These are phyloP conservation scores for Sphagnum fallax DNA, from an alignment of 228 moss, liverwort and hornwort genomes.

Conservation along the genomic window DNA sequence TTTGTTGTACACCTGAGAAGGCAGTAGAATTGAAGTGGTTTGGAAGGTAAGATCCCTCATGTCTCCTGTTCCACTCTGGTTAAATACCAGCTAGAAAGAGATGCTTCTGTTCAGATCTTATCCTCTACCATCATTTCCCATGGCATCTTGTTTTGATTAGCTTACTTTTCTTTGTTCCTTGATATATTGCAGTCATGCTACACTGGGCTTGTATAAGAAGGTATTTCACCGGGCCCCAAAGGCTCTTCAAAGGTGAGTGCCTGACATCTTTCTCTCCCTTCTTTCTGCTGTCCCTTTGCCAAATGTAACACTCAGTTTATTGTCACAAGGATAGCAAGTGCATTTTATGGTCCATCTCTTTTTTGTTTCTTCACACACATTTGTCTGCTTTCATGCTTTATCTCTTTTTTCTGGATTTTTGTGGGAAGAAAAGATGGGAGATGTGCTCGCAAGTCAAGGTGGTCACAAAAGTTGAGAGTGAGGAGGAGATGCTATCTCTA, in stretches of 20 bases:
- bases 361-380: not conserved
- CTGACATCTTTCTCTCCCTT: not conserved
- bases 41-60: no score
- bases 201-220: slow-evolving; percentile 87
- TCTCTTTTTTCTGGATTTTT: not conserved
- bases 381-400: not conserved
- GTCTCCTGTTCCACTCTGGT: no score
- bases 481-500: slow-evolving; percentile 75
- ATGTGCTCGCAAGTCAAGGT: slow-evolving; percentile 95
- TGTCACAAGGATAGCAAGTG: not conserved
- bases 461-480: slow-evolving; percentile 83
- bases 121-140: no score
- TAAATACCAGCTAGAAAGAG: no score
- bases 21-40: not conserved
- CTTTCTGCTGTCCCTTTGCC: not conserved
- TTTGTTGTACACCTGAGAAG: not conserved
- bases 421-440: slow-evolving; percentile 57
- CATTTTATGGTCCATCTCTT: no score
- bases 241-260: slow-evolving; percentile 57
- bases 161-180: not conserved
- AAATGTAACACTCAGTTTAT: not conserved
- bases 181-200: slow-evolving; percentile 58
- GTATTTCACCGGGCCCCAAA: slow-evolving; percentile 74
- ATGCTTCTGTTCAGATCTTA: no score
- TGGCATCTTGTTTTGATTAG: no score